Base-by-base conservation (phyloP, 352 stramenopile genomes). In the Globisporangium cederbergense region DNA sequence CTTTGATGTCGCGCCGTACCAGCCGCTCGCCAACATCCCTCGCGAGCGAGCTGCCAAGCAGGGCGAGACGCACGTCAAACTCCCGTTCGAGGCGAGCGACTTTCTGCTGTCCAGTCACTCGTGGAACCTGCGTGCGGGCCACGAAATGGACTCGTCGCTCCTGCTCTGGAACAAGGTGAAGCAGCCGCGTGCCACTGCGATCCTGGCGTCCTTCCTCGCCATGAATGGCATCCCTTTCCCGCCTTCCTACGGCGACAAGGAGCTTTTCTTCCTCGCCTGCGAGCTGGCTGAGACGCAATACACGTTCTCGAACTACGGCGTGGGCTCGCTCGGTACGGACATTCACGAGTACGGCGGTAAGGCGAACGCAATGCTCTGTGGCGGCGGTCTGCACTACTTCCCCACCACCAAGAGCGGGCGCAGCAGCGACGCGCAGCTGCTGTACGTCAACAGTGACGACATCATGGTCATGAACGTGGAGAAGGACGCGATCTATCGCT, bases 81-180 rank as follows among this genome's bases (percentile, higher is more conserved):
- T 78, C 13, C 58, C 58, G 3, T 84, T 79, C 47, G 70, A 75
- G 30, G 81, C 83, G 1, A 93, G 83, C 49, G 74, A 89, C 9
- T 77, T 78, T 9, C 45, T 93, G 13, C 59, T 79, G 25, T 67
- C 58, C 13, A 90, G 77, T 28, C 79, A 91, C 58, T 73, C 78
- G 58, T 93, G 81, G 79, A 89, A 88, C 45, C 64, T 83, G 13
- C 82, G 76, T 3, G 58, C 80, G 4, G 82, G 84, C 49, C 82
- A 91, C 57, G 73, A 90, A 32, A 83, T 87, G 65, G 84, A 93
- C 70, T 91, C 84, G 60, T 91, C 82, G 9, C 61, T 90, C n/a
- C 62, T 93, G 55, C 62, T 93, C 10, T 93, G 82, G 84, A 82
- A 70, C 68, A 93, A 93, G 68, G 58, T 67, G 22, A 72, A 70